Conservation (phyloP, 2,329 filamentous ascomycete species). For the Xylaria sp. region DNA sequence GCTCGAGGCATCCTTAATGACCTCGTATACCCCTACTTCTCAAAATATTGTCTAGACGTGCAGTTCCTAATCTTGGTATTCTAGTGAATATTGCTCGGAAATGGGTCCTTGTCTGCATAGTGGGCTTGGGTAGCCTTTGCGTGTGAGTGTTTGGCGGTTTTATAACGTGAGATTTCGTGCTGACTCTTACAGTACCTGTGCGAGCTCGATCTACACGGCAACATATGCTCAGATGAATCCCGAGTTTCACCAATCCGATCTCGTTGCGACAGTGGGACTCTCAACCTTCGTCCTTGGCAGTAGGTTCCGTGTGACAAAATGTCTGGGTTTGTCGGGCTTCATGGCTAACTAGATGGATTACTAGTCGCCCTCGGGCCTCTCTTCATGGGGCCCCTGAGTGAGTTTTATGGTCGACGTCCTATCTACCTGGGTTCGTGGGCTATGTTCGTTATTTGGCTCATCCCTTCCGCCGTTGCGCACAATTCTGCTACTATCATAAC, state of each 20-base stretch:
- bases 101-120: slow-evolving; percentile 81
- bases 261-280: slow-evolving; percentile 82
- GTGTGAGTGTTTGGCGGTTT: slow-evolving; percentile 70
- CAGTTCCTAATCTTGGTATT: slow-evolving; percentile 7
- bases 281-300: slow-evolving; percentile 85
- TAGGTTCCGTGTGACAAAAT: slow-evolving; percentile 59
- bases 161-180: background rate
- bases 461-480: slow-evolving; percentile 81
- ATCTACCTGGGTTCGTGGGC: slow-evolving; percentile 81
- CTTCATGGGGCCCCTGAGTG: slow-evolving; percentile 70
- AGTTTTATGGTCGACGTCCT: slow-evolving; percentile 84
- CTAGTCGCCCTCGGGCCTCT: slow-evolving; percentile 68
- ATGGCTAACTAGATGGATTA: slow-evolving; percentile 12
- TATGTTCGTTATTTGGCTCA: slow-evolving; percentile 80
- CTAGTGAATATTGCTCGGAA: slow-evolving; percentile 68
- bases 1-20: background rate
- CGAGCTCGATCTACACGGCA: slow-evolving; percentile 87
- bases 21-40: background rate
- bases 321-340: background rate
- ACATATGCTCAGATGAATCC: slow-evolving; percentile 80
- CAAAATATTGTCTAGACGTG: background rate
- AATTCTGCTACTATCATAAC: slow-evolving; percentile 86
- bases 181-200: slow-evolving; percentile 70
- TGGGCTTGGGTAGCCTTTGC: slow-evolving; percentile 79
- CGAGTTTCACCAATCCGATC: slow-evolving; percentile 76